Percentiles rank a stretch among this genome's conserved stretches.
phyloP scores from a whole-genome alignment of 129 eudicot species.

The Tagetes erecta region DNA sequence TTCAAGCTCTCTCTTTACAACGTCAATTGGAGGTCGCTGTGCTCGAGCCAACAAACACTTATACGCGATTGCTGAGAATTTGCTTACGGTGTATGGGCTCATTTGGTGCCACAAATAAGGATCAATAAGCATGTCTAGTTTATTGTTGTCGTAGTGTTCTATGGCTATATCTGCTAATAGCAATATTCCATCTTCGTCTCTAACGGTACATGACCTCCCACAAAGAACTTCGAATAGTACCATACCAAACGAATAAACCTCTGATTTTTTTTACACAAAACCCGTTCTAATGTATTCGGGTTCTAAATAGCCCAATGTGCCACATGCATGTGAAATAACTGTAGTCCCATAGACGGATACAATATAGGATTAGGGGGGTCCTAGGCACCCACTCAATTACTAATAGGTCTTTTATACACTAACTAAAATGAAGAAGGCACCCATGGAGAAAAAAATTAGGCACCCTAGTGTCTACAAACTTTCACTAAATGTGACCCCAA shows the following conservation, averaged over 20 bases:
- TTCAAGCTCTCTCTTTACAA: neutral
- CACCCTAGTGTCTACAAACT: too few species aligned
- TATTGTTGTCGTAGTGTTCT: neutral
- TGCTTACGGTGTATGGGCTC: neutral
- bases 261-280: neutral
- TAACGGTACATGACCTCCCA: neutral
- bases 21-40: neutral
- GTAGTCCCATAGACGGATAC: neutral
- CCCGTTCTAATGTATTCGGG: neutral
- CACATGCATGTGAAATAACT: neutral
- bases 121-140: neutral
- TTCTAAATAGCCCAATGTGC: neutral
- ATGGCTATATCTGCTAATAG: neutral
- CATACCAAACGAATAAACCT: neutral
- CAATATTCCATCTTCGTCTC: neutral
- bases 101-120: neutral
- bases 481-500: too few species aligned
- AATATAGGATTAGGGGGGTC: too few species aligned
- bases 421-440: too few species aligned
- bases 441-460: too few species aligned
- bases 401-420: too few species aligned
- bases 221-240: neutral
- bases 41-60: neutral
- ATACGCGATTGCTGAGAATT: neutral
- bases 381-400: too few species aligned